These are phyloP conservation scores for Lipomyces yarrowii DNA, from an alignment of 1,139 yeast species.

Conservation along the genomic window DNA sequence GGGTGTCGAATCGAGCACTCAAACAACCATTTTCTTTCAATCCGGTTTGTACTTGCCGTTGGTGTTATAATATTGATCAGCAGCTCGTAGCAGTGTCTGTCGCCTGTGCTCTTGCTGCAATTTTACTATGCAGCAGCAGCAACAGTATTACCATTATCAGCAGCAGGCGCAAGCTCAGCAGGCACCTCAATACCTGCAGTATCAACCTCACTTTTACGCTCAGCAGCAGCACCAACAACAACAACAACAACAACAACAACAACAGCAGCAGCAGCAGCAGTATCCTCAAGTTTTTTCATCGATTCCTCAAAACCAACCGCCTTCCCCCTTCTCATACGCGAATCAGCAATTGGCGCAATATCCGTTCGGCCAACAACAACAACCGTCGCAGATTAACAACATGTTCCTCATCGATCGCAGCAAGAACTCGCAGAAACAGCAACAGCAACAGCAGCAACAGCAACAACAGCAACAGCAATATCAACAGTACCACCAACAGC, in stretches of 20 bases:
- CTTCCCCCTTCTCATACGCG: not conserved
- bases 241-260: slow-evolving; percentile 18
- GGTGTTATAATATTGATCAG: not conserved
- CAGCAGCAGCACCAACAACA: slow-evolving; percentile 21
- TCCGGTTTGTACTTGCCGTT: not conserved
- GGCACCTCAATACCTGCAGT: slow-evolving; percentile 4
- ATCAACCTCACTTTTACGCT: slow-evolving; percentile 14
- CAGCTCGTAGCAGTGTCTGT: slow-evolving; percentile 4
- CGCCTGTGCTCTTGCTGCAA: not conserved
- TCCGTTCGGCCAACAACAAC: not conserved
- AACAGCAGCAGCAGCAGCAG: slow-evolving; percentile 17
- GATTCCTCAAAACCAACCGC: not conserved
- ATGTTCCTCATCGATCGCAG: slow-evolving; percentile 29
- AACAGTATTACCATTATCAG: slow-evolving; percentile 12
- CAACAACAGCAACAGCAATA: slow-evolving; percentile 18
- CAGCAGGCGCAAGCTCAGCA: slow-evolving; percentile 18
- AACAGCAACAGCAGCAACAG: slow-evolving; percentile 30
- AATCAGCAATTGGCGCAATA: slow-evolving; percentile 1
- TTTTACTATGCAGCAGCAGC: slow-evolving; percentile 11
- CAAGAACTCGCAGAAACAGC: slow-evolving; percentile 14
- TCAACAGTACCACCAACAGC: slow-evolving; percentile 30
- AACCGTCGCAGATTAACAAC: slow-evolving; percentile 18
- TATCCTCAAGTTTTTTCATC: slow-evolving; percentile 5
- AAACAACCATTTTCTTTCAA: not conserved
- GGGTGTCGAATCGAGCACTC: not conserved